Evolutionary conservation across 768 basidiomycete species (phyloP).

Genomic region (Phaeotremella skinneri): DNA sequence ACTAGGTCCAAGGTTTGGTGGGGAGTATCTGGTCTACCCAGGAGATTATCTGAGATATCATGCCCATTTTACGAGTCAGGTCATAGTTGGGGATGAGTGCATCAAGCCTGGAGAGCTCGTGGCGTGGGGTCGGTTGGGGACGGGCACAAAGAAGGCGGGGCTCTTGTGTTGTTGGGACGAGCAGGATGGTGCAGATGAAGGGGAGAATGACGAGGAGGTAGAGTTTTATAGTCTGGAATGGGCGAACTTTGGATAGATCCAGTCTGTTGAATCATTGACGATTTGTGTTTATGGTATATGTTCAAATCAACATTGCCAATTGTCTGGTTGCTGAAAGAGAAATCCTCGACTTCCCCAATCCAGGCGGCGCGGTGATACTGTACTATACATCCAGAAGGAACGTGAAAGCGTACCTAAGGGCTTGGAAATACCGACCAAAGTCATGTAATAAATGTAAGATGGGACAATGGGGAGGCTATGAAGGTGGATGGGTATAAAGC

Average conservation of each 20-base stretch:
- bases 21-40: constrained; percentile 94
- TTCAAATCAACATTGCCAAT: too few relatives aligned
- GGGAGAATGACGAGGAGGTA: constrained; percentile 60
- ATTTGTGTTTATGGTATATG: too few relatives aligned
- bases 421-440: too few relatives aligned
- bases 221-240: constrained; percentile 53
- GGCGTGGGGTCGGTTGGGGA: constrained; percentile 90
- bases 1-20: constrained; percentile 67
- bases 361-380: too few relatives aligned
- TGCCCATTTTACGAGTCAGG: constrained; percentile 88
- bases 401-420: too few relatives aligned
- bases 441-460: too few relatives aligned
- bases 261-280: not conserved
- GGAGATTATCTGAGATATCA: constrained; percentile 95
- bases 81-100: constrained; percentile 60
- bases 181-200: constrained; percentile 48
- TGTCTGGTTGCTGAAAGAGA: too few relatives aligned
- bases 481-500: not conserved
- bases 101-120: constrained; percentile 90
- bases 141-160: constrained; percentile 95
- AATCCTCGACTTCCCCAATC: too few relatives aligned
- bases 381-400: not conserved
- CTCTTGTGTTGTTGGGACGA: constrained; percentile 80
- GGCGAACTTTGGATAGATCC: constrained; percentile 52
- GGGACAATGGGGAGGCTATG: constrained; percentile 2